Conservation (phyloP, 306 rosid species). For the Pyrus betulifolia region DNA sequence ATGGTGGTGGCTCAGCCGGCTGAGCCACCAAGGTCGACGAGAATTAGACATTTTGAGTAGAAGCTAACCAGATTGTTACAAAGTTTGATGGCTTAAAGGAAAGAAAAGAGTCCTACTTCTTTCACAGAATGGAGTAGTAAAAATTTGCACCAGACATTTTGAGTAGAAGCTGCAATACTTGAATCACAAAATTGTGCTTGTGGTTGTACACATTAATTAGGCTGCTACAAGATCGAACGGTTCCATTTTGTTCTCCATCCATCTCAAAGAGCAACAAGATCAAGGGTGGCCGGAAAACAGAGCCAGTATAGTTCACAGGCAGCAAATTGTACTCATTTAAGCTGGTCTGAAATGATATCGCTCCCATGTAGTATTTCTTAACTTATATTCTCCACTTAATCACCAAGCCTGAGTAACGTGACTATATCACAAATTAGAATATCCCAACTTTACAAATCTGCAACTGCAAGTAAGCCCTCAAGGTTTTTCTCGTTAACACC, state of each 20-base stretch:
- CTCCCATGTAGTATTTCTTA: background rate
- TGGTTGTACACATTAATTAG: background rate
- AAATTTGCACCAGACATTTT: background rate
- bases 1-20: background rate
- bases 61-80: background rate
- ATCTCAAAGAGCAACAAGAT: background rate
- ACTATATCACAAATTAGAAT: conserved; percentile 13
- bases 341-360: background rate
- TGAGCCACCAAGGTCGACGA: background rate
- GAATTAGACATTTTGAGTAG: too few species aligned
- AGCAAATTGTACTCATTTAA: background rate
- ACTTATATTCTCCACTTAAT: background rate
- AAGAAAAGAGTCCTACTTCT: background rate
- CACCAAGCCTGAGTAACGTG: background rate
- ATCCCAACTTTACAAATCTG: conserved; percentile 20
- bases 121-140: background rate
- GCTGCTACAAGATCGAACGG: background rate
- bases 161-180: background rate
- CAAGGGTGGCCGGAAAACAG: background rate
- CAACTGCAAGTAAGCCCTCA: conserved; percentile 17
- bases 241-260: background rate
- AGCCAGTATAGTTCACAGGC: background rate
- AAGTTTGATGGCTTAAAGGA: background rate
- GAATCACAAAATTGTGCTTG: background rate
- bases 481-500: conserved; percentile 22